Percentiles rank a stretch among this genome's conserved stretches.
Conservation (phyloP, 2,329 filamentous ascomycete species). For the Diaporthe capsici region DNA sequence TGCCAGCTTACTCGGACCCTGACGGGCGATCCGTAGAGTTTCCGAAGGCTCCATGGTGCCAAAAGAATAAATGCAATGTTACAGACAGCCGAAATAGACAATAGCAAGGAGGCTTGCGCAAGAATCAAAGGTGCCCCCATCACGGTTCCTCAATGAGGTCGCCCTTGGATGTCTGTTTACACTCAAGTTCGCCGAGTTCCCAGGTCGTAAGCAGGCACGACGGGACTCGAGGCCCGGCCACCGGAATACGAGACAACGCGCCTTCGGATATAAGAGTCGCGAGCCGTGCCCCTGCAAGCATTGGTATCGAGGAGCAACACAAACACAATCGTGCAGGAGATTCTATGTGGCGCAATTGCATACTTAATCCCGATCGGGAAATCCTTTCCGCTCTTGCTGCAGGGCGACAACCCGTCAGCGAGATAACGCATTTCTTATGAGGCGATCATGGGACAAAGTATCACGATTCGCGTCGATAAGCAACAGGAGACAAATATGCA, state of each 20-base stretch:
- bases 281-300: neutral
- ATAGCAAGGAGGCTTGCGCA: neutral
- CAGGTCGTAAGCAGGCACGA: neutral
- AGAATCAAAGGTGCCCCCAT: neutral
- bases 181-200: neutral
- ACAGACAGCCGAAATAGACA: neutral
- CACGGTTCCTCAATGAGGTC: neutral
- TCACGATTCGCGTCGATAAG: neutral
- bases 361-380: constrained; percentile 4
- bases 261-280: constrained; percentile 13
- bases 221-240: constrained; percentile 2
- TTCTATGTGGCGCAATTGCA: neutral
- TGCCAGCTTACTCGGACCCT: constrained; percentile 34
- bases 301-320: neutral
- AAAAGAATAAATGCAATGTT: constrained; percentile 24
- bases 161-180: neutral
- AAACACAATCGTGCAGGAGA: neutral
- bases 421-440: neutral
- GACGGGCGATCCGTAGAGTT: constrained; percentile 15
- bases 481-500: neutral
- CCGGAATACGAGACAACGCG: constrained; percentile 3
- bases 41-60: constrained; percentile 16
- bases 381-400: neutral
- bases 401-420: neutral
- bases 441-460: neutral